These are phyloP conservation scores for Russula ochroleuca DNA, from an alignment of 768 basidiomycete genomes.

Conservation along the genomic window DNA sequence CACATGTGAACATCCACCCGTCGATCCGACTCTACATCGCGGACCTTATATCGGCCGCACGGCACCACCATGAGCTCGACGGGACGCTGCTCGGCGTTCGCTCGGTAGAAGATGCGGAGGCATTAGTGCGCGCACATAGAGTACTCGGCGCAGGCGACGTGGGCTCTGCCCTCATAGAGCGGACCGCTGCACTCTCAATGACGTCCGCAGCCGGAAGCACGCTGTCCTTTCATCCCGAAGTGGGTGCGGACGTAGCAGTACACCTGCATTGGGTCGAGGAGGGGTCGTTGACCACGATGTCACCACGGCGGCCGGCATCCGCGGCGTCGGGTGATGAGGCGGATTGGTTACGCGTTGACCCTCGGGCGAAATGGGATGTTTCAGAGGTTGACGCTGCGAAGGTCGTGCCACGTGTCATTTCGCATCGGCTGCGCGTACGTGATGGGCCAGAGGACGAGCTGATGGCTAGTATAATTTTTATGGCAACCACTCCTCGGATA, in stretches of 20 bases:
- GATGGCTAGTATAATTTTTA: constrained; percentile 56
- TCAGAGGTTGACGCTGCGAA: constrained; percentile 73
- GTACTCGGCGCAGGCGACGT: constrained; percentile 59
- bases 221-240: constrained; percentile 2
- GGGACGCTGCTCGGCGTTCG: constrained; percentile 60
- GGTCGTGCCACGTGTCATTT: constrained; percentile 66
- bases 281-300: background rate
- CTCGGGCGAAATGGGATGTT: constrained; percentile 46
- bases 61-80: constrained; percentile 67
- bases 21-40: constrained; percentile 59
- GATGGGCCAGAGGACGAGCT: constrained; percentile 68
- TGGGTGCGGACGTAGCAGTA: background rate
- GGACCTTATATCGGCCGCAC: constrained; percentile 68
- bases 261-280: constrained; percentile 12
- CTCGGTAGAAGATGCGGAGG: constrained; percentile 59
- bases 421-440: constrained; percentile 69
- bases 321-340: background rate
- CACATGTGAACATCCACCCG: constrained; percentile 33
- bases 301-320: background rate
- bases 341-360: constrained; percentile 27
- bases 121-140: constrained; percentile 61
- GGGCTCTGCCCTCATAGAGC: constrained; percentile 52
- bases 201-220: constrained; percentile 13
- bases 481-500: constrained; percentile 39
- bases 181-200: constrained; percentile 24